Percentiles rank a stretch among this genome's conserved stretches.
Conservation (phyloP, 2,329 filamentous ascomycete genomes). For the Fusarium oxysporum region DNA sequence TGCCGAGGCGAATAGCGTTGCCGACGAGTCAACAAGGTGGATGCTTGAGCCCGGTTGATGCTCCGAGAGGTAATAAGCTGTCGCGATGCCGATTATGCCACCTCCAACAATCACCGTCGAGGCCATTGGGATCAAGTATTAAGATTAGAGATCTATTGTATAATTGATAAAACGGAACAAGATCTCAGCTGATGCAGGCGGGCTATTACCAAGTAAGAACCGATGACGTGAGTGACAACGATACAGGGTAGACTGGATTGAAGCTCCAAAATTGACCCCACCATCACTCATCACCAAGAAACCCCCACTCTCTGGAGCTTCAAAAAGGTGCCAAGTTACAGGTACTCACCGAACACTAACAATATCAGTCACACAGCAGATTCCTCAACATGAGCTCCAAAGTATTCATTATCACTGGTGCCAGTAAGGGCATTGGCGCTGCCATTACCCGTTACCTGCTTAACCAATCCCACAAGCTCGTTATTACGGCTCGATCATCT, state of each 20-base stretch:
- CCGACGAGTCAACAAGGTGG: slow-evolving; percentile 60
- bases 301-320: slow-evolving; percentile 27
- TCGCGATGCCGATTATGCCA: slow-evolving; percentile 77
- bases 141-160: background rate
- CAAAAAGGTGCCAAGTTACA: slow-evolving; percentile 12
- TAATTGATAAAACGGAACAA: background rate
- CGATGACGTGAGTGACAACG: slow-evolving; percentile 34
- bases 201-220: slow-evolving; percentile 18
- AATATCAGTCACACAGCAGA: slow-evolving; percentile 1
- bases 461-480: slow-evolving; percentile 65
- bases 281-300: slow-evolving; percentile 8
- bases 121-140: slow-evolving; percentile 50
- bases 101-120: slow-evolving; percentile 75
- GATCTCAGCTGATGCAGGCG: slow-evolving; percentile 5
- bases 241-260: slow-evolving; percentile 32
- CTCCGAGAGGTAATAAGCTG: slow-evolving; percentile 76
- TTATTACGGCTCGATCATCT: slow-evolving; percentile 67
- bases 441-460: slow-evolving; percentile 66
- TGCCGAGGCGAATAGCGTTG: slow-evolving; percentile 75
- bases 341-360: slow-evolving; percentile 2
- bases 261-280: slow-evolving; percentile 33
- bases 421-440: slow-evolving; percentile 72
- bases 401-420: slow-evolving; percentile 76
- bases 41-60: slow-evolving; percentile 57
- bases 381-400: slow-evolving; percentile 62